Percentiles rank a stretch among this genome's conserved stretches.
Evolutionary conservation across 306 rosid genomes (phyloP).

Genomic region (Chamaecrista fasciculata): DNA sequence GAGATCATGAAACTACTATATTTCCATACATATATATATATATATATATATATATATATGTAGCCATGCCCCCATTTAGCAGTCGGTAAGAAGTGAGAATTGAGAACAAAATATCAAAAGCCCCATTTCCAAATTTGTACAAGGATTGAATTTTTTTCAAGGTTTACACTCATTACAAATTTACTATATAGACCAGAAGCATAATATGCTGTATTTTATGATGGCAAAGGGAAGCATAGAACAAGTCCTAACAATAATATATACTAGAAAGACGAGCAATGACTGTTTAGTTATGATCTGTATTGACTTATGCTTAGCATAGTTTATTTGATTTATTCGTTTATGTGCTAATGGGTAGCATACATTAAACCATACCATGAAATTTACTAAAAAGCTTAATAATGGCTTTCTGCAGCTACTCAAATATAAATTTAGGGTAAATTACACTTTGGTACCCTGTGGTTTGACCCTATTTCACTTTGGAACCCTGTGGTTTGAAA

Average conservation of each 20-base stretch:
- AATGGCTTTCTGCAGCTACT: background rate
- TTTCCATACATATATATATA: no score
- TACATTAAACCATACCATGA: background rate
- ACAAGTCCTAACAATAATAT: background rate
- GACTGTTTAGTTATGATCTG: no score
- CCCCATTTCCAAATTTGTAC: background rate
- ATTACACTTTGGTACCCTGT: no score
- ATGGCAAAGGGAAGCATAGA: background rate
- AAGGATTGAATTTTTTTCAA: background rate
- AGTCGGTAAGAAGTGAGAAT: background rate
- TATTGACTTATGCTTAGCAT: background rate
- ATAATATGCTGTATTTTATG: background rate
- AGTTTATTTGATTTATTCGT: background rate
- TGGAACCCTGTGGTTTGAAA: no score
- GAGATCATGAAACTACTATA: background rate
- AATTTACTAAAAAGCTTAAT: background rate
- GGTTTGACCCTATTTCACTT: no score
- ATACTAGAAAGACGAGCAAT: background rate
- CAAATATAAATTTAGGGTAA: no score
- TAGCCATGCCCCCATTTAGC: background rate
- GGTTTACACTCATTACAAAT: background rate
- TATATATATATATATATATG: no score
- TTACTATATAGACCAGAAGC: background rate
- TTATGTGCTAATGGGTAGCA: background rate
- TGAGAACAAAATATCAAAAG: background rate